Base-by-base conservation (phyloP, 768 basidiomycete genomes). In the Phylloporus arenicola region DNA sequence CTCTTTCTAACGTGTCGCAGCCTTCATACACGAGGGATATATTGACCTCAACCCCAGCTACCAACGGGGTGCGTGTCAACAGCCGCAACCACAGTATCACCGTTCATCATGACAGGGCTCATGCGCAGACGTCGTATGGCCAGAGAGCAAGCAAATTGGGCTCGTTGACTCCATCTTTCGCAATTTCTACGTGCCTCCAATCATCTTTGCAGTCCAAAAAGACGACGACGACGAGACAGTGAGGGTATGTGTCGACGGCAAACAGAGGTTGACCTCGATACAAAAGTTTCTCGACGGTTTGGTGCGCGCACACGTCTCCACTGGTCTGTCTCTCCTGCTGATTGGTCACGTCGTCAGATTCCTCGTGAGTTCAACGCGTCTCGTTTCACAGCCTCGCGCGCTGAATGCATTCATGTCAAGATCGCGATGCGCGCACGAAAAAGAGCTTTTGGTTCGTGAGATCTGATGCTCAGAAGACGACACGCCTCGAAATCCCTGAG, bases 41-140 rank as follows among this genome's bases (percentile, higher is more conserved):
- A 84, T 90, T 47, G 84, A 89, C 61, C 68, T 90, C 22, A 77
- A 81, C 46, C 86, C 88, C 0, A 68, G 78, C 17, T 88, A 88
- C 61, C 86, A 88, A 62, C 72, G 86, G 75, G 86, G 86, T 82
- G 47, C 49, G 72, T 58, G 2, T 33, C 20, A 14, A 45, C 14
- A 20, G 11, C 39, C 1, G 2, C 22, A 8, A 1, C 49, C 30
- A 35, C 38, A 17, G 7, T 22, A 8, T 43, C 24, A 17, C 22
- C 47, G 27, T 46, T 57, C 44, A 48, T 45, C 43, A 2, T 47
- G 20, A 47, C 34, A 41, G 25, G 20, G 13, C 19, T 44, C 24
- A 19, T 45, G 8, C 45, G 16, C 39, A 90, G 88, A 86, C 49
- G 73, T 91, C 17, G 88, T 91, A 3, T 91, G 89, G 88, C 74